Evolutionary conservation across 768 basidiomycete species (phyloP), one percentile per base, ranked within the genome.

Genomic region (Trametes sanguinea): DNA sequence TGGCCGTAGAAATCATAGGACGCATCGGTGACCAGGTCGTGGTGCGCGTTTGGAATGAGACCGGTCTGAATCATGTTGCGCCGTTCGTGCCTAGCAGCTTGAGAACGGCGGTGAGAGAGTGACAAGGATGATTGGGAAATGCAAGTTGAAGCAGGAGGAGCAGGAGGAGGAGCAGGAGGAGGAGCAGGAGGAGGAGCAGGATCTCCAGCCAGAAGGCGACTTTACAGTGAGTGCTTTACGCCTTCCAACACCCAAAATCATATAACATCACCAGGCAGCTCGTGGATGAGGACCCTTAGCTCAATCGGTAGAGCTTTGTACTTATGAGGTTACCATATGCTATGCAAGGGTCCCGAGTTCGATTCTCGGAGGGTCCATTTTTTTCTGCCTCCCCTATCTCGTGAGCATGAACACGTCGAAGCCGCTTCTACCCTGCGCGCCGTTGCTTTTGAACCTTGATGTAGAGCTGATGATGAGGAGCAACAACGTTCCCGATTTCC

Each of bases 1-100:
- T 87, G 81, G 3, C 95, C 95, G 71, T 96, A 97, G 73, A 90
- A 95, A 71, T 96, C 93, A 70, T 95, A 97, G 11, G 87, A 83
- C 57, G 91, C 84, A 76, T 95, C 94, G 0, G 92, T 93, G 33
- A 94, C 80, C 30, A 94, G 83, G 72, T 94, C 92, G 54, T 77
- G 82, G 74, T 94, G 92, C 5, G 89, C 89, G 66, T 84, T 88
- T 58, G 81, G 84, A 63, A 94, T 89, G 13, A 94, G 79, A 8
- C 88, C 89, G 4, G 89, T 89, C 74, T 93, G 91, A 51, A 92
- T 85, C 87, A 92, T 90, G 22, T 22, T 22, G 22, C 22, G 22
- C 22, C 22, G 22, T 22, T 22, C 22, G 22, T 22, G 22, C 22
- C 22, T 22, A 22, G 22, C 22, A 22, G 22, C 22, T 22, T 22